These are phyloP conservation scores for Ascobolus immersus DNA, from an alignment of 495 filamentous ascomycete species.

Conservation along the genomic window DNA sequence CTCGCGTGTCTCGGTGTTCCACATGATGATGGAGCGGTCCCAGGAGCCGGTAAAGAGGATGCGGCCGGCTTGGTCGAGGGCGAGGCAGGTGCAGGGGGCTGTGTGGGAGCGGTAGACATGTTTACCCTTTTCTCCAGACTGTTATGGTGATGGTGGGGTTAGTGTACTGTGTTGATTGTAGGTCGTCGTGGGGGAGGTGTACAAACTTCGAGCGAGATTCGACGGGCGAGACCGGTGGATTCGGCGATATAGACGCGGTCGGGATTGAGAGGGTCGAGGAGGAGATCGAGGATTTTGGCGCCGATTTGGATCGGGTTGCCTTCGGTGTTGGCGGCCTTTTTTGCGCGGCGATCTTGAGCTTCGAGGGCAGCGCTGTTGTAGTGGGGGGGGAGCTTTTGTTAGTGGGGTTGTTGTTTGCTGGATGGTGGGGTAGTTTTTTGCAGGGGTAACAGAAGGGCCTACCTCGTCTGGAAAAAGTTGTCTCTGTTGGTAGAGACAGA, in stretches of 20 bases:
- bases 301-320: conserved; percentile 56
- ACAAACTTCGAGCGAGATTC: conserved; percentile 53
- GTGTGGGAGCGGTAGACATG: conserved; percentile 43
- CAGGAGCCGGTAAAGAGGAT: conserved; percentile 68
- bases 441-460: conserved; percentile 15
- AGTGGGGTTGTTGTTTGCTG: conserved; percentile 19
- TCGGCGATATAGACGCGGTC: conserved; percentile 55
- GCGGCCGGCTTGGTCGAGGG: conserved; percentile 31
- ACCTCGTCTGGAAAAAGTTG: conserved; percentile 83
- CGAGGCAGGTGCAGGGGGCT: conserved; percentile 54
- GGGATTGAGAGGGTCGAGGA: conserved; percentile 36
- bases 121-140: conserved; percentile 15
- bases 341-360: conserved; percentile 41
- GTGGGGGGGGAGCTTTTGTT: no score
- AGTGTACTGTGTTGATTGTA: not conserved
- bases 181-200: conserved; percentile 7
- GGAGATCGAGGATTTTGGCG: conserved; percentile 62
- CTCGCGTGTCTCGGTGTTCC: conserved; percentile 33
- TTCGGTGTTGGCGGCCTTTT: conserved; percentile 58
- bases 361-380: conserved; percentile 37
- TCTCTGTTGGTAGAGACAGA: conserved; percentile 36
- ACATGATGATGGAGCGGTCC: conserved; percentile 79
- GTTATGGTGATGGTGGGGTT: not conserved
- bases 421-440: not conserved
- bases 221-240: conserved; percentile 49